Evolutionary conservation across 352 stramenopile species (phyloP), one percentile per base, ranked within the genome.

Genomic region (Saprolegnia parasitica): DNA sequence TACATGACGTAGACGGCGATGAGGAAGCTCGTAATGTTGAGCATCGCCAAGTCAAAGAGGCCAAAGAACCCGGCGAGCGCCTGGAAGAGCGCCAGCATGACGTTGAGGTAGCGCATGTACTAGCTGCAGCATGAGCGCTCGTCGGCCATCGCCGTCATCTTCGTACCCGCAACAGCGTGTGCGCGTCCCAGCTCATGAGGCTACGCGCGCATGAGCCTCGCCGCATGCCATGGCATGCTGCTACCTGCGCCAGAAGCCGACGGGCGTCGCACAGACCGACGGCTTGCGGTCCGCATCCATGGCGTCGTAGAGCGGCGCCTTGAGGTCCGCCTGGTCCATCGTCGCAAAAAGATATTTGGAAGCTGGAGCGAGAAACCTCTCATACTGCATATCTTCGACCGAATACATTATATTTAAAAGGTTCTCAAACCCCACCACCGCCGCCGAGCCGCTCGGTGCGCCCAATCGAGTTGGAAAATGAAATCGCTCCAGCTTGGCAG

Each of bases 1-100:
- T 80, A 95, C 86, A 95, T 89, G 73, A 85, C 81, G 75, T 95
- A 95, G 71, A 90, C 74, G 13, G 85, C 91, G 67, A 95, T 93
- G 66, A 95, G 72, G 65, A 95, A 95, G 74, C 81, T 91, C 68
- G 87, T 95, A 73, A 95, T 78, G 72, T 95, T 85, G 67, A 95
- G 82, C 73, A 83, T 77, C 56, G 90, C 80, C 71, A 95, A 77
- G 70, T 95, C 86, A 67, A 95, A 95, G 50, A 95, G 82, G 21
- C 87, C 87, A 56, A 91, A 71, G 74, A 95, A 93, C 24, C 87
- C 87, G 18, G 85, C 83, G 65, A 95, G 79, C 50, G 85, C 83
- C 70, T 93, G 87, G 35, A 95, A 78, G 57, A 90, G 77, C 67
- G 87, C 83, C 49, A 95, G 74, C 21, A 92, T 63, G 46, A 93